Percentiles rank a stretch among this genome's conserved stretches.
Conservation (phyloP, 768 basidiomycete species). For the Termitomyces sp. region DNA sequence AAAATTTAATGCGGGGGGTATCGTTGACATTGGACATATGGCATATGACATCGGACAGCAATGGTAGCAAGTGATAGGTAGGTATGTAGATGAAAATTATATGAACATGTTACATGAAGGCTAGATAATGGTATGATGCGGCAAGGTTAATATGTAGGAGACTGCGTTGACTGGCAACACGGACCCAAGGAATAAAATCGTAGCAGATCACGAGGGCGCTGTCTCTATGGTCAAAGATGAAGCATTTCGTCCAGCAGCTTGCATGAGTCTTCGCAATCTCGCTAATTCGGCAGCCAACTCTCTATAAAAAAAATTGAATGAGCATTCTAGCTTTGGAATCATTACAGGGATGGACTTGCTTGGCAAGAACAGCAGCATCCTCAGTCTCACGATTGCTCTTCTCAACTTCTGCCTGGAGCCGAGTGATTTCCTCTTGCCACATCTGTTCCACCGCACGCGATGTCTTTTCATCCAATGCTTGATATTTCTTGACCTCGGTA, state of each 20-base stretch:
- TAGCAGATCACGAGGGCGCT: slow-evolving; percentile 5
- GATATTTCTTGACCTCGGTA: slow-evolving; percentile 42
- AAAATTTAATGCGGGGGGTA: slow-evolving; percentile 1
- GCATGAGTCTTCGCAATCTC: slow-evolving; percentile 71
- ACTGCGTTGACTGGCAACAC: neutral
- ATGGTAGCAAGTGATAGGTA: neutral
- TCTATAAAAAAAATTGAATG: slow-evolving; percentile 26
- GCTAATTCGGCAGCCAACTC: slow-evolving; percentile 57
- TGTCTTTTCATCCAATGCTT: slow-evolving; percentile 42
- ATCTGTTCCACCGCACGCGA: slow-evolving; percentile 53
- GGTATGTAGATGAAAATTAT: slow-evolving; percentile 9
- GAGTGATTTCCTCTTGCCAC: slow-evolving; percentile 52
- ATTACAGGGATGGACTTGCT: slow-evolving; percentile 34
- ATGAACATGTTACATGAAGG: slow-evolving; percentile 13
- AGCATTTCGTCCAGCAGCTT: slow-evolving; percentile 34
- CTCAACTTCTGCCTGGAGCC: slow-evolving; percentile 48
- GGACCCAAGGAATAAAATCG: neutral
- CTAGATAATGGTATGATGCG: slow-evolving; percentile 9
- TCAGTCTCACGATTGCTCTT: slow-evolving; percentile 50
- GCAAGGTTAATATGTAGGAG: neutral
- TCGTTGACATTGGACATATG: too few species aligned
- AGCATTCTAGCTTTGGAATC: neutral
- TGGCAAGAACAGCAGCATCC: slow-evolving; percentile 53
- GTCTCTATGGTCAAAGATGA: slow-evolving; percentile 9
- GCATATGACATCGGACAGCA: slow-evolving; percentile 1